These are phyloP conservation scores for Debaryomyces robertsiae DNA, from an alignment of 1,139 yeast genomes.

Conservation along the genomic window DNA sequence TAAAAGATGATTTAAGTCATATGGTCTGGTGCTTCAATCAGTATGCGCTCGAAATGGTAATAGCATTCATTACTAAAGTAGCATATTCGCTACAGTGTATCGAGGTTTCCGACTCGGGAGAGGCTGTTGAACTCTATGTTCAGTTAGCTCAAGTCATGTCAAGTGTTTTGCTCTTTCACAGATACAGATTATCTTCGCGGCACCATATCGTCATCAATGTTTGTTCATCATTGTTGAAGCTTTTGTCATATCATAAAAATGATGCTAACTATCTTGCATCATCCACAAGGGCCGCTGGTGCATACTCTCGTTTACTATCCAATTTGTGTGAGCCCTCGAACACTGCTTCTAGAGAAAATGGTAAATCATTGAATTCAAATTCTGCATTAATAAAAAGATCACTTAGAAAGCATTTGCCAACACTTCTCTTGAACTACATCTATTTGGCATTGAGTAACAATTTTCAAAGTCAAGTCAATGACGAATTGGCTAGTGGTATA, in stretches of 20 bases:
- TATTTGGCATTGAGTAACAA: conserved; percentile 52
- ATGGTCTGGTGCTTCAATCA: conserved; percentile 68
- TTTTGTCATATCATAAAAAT: conserved; percentile 31
- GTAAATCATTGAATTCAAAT: conserved; percentile 52
- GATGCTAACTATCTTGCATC: background rate
- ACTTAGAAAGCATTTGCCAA: conserved; percentile 64
- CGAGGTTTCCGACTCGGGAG: conserved; percentile 16
- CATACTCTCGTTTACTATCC: conserved; percentile 59
- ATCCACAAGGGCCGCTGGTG: conserved; percentile 36
- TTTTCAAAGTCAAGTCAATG: conserved; percentile 50
- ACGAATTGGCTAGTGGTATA: conserved; percentile 57
- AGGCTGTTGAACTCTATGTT: conserved; percentile 29
- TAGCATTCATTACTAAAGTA: conserved; percentile 38
- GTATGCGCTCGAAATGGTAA: conserved; percentile 58
- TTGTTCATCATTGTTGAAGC: conserved; percentile 51
- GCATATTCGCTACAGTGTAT: conserved; percentile 12
- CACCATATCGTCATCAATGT: conserved; percentile 63
- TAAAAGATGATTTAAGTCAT: conserved; percentile 48
- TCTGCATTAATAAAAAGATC: conserved; percentile 57
- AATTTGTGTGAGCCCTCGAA: conserved; percentile 73
- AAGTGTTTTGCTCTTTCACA: conserved; percentile 61
- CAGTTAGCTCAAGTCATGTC: conserved; percentile 51
- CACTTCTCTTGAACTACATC: conserved; percentile 60
- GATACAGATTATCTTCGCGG: conserved; percentile 70
- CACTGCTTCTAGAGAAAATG: conserved; percentile 20